These are phyloP conservation scores for Ceratocystis destructans DNA, from an alignment of 2,329 filamentous ascomycete species.

Conservation along the genomic window DNA sequence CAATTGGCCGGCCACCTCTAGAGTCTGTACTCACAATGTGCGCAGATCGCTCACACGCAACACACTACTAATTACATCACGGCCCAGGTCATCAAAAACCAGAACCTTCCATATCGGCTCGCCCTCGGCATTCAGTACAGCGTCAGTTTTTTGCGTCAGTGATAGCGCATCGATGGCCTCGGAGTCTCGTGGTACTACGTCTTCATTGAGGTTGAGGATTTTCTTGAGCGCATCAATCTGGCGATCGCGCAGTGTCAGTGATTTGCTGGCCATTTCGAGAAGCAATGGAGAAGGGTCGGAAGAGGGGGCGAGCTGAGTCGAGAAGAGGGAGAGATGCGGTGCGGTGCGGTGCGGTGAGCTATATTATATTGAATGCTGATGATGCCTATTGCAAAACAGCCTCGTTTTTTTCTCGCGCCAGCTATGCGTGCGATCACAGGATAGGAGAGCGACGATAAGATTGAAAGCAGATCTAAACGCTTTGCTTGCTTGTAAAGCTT, in stretches of 20 bases:
- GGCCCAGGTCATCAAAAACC: slow-evolving; percentile 80
- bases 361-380: no score
- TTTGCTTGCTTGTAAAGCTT: not conserved
- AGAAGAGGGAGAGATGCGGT: not conserved
- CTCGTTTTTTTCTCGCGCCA: no score
- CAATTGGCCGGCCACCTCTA: not conserved
- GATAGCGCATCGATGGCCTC: slow-evolving; percentile 46
- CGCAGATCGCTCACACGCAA: slow-evolving; percentile 85
- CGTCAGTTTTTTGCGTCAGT: slow-evolving; percentile 46
- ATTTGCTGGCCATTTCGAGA: slow-evolving; percentile 7
- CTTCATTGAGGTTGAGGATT: slow-evolving; percentile 87
- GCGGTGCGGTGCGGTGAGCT: not conserved
- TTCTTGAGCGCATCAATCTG: slow-evolving; percentile 59
- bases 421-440: no score
- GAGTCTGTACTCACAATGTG: slow-evolving; percentile 39
- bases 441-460: not conserved
- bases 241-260: slow-evolving; percentile 15
- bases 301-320: not conserved
- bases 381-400: no score
- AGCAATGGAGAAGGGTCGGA: not conserved
- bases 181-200: slow-evolving; percentile 42
- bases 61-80: slow-evolving; percentile 95
- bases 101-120: slow-evolving; percentile 96
- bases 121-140: slow-evolving; percentile 71
- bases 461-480: not conserved